Percentiles rank a stretch among this genome's conserved stretches.
These are phyloP conservation scores for Aspergillus nanangensis DNA, from an alignment of 495 filamentous ascomycete species.

Conservation along the genomic window DNA sequence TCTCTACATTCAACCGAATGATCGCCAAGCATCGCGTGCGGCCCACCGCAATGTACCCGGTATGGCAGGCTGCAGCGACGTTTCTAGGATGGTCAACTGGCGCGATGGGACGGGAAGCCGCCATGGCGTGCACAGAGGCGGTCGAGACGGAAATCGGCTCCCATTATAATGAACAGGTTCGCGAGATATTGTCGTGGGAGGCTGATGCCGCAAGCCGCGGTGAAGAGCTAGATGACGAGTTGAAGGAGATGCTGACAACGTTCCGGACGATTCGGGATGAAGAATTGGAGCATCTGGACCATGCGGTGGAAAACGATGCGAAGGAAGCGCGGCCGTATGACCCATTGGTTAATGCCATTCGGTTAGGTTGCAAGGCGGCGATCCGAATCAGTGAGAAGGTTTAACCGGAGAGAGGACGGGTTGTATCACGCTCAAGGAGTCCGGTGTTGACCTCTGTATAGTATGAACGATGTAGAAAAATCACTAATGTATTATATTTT, in stretches of 20 bases:
- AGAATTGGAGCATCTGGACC: slow-evolving; percentile 94
- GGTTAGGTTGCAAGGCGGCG: slow-evolving; percentile 80
- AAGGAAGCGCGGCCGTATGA: slow-evolving; percentile 85
- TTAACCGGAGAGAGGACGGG: too few species aligned
- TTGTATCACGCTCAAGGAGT: too few species aligned
- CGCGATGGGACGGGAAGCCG: slow-evolving; percentile 85
- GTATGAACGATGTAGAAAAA: background rate
- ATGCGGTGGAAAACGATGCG: slow-evolving; percentile 88
- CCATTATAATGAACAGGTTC: slow-evolving; percentile 93
- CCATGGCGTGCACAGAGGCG: slow-evolving; percentile 98
- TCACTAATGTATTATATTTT: slow-evolving; percentile 7
- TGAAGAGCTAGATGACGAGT: slow-evolving; percentile 73
- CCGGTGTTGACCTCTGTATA: too few species aligned
- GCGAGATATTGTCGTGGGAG: slow-evolving; percentile 75
- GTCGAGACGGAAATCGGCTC: slow-evolving; percentile 97
- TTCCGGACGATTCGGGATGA: slow-evolving; percentile 88
- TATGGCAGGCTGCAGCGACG: slow-evolving; percentile 82
- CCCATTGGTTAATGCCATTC: slow-evolving; percentile 81
- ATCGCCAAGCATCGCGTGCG: slow-evolving; percentile 86
- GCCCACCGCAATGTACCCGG: slow-evolving; percentile 87
- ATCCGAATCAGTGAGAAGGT: slow-evolving; percentile 91
- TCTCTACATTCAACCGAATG: slow-evolving; percentile 78
- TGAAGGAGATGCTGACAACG: slow-evolving; percentile 66
- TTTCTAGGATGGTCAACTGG: slow-evolving; percentile 87
- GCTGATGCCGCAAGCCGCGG: slow-evolving; percentile 57